Base-by-base conservation (phyloP, 1,284 basidiomycete species). In the Inonotus hispidus region DNA sequence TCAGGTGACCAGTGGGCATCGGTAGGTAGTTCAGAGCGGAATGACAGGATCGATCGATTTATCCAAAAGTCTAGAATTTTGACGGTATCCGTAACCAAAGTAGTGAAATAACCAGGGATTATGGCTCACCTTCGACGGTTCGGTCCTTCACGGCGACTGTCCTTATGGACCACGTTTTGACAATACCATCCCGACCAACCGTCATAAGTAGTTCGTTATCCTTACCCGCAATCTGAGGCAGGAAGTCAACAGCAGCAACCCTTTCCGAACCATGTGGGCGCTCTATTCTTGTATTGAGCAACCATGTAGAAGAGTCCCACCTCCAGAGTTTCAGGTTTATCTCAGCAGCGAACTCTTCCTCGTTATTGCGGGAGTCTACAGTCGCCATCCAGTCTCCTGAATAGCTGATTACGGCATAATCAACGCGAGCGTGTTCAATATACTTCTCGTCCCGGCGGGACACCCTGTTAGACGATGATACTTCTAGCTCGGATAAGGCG, bases 331-430 rank as follows among this genome's bases (percentile, higher is more conserved):
- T 98, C 67, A 99, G 80, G 68, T 90, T 88, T 23, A 88, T 79
- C 68, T 95, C 92, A 10, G 78, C 73, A 58, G 79, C 80, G 67
- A 87, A 82, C 23, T 77, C 76, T 19, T 83, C 83, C 50, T 88
- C 84, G 14, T 82, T 85, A 63, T 85, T 81, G 61, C 95, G 83
- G 37, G 77, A 77, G 72, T 99, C 96, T 41, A 95, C 74, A 0
- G 96, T 97, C 1, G 94, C 94, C 87, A 99, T 88, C 95, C 96
- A 98, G 56, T 85, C 80, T n/a, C 87, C 89, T 41, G 73, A 78
- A 5, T 79, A 73, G 1, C 89, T 90, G 58, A 95, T 79, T 1
- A 80, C 83, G 5, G 83, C 84, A 21, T 77, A 78, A 61, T 92
- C 88, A 7, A 98, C 91, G 16, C 87, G 81, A 1, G 90, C 83